Conservation (phyloP, 805 yeast genomes). For the Lipomyces sp. region DNA sequence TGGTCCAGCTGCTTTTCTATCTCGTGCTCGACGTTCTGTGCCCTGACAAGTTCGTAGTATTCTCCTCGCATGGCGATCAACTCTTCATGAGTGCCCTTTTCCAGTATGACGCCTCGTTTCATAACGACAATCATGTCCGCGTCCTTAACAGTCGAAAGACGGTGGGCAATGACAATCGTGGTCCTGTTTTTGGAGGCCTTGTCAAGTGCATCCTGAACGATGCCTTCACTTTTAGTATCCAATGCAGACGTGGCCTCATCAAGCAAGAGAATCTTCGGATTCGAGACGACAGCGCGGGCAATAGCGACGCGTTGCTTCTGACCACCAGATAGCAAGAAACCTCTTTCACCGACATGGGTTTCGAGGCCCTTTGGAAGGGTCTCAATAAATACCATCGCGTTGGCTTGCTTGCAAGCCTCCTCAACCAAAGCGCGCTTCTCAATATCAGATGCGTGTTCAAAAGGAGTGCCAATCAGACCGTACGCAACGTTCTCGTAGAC, state of each 20-base stretch:
- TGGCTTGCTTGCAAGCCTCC: slow-evolving; percentile 57
- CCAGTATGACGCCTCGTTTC: slow-evolving; percentile 51
- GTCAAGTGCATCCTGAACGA: slow-evolving; percentile 59
- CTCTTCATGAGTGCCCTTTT: slow-evolving; percentile 47
- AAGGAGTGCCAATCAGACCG: slow-evolving; percentile 56
- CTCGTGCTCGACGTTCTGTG: slow-evolving; percentile 38
- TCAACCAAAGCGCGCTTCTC: slow-evolving; percentile 47
- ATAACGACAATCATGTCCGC: slow-evolving; percentile 56
- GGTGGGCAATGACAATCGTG: slow-evolving; percentile 62
- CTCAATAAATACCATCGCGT: slow-evolving; percentile 56
- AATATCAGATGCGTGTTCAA: slow-evolving; percentile 47
- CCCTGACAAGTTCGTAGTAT: slow-evolving; percentile 41
- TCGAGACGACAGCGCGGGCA: slow-evolving; percentile 62
- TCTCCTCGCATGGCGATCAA: slow-evolving; percentile 40
- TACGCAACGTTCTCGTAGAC: slow-evolving; percentile 79
- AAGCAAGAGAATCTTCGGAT: slow-evolving; percentile 59
- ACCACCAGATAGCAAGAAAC: slow-evolving; percentile 69
- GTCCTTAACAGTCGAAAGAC: slow-evolving; percentile 56
- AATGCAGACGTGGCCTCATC: slow-evolving; percentile 76
- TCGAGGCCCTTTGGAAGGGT: slow-evolving; percentile 60
- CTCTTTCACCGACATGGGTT: slow-evolving; percentile 57
- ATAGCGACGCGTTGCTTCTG: slow-evolving; percentile 68
- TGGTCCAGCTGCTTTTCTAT: slow-evolving; percentile 9
- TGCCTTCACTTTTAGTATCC: slow-evolving; percentile 64
- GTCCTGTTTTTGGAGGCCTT: slow-evolving; percentile 51